These are phyloP conservation scores for Venturiaceae sp. DNA, from an alignment of 2,329 filamentous ascomycete genomes.

Conservation along the genomic window DNA sequence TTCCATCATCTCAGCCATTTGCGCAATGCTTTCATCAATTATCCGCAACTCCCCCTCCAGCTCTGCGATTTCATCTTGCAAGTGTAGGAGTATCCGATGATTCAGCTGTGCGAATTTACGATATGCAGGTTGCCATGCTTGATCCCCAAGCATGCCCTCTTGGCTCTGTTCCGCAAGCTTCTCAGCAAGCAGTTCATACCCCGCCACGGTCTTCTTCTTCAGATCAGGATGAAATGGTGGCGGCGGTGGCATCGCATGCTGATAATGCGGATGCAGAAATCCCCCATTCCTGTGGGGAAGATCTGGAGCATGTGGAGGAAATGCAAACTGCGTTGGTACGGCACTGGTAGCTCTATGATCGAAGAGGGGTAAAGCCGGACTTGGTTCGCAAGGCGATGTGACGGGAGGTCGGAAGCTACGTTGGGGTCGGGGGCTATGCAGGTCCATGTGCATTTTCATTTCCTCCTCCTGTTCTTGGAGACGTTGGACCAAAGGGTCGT, in stretches of 20 bases:
- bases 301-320: background rate
- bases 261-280: background rate
- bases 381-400: background rate
- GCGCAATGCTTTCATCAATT: conserved; percentile 52
- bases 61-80: conserved; percentile 77
- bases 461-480: conserved; percentile 22
- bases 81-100: conserved; percentile 69
- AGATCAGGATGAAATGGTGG: conserved; percentile 12
- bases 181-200: conserved; percentile 27
- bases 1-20: conserved; percentile 20
- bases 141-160: background rate
- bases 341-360: background rate
- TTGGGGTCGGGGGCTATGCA: conserved; percentile 25
- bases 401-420: background rate
- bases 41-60: conserved; percentile 67
- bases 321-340: background rate
- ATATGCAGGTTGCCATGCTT: conserved; percentile 53
- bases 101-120: conserved; percentile 74
- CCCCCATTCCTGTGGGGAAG: background rate
- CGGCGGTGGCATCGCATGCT: background rate
- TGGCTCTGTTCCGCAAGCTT: conserved; percentile 15
- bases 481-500: conserved; percentile 11
- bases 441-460: conserved; percentile 20
- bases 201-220: conserved; percentile 20
- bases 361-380: conserved; percentile 3